phyloP scores from a whole-genome alignment of 2,329 filamentous ascomycete species.

The Fusarium coicis region DNA sequence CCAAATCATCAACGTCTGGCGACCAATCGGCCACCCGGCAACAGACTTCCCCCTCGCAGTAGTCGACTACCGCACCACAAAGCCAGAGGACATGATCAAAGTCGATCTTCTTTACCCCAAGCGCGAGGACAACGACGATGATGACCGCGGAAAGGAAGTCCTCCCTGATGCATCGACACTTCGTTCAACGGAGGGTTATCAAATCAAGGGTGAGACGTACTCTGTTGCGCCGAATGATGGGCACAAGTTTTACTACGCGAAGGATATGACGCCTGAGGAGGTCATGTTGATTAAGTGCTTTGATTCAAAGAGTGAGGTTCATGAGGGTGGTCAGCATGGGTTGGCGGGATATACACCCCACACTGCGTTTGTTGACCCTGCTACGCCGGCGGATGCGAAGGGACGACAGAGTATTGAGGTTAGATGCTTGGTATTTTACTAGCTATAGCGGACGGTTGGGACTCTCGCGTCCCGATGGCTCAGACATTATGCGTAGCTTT shows the following conservation, averaged over 20 bases:
- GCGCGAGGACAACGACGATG: slow-evolving; percentile 31
- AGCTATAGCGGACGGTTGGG: background rate
- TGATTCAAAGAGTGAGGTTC: slow-evolving; percentile 41
- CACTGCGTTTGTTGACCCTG: slow-evolving; percentile 41
- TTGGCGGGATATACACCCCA: slow-evolving; percentile 40
- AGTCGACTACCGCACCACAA: slow-evolving; percentile 39
- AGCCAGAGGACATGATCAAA: slow-evolving; percentile 38
- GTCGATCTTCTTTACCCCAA: slow-evolving; percentile 41
- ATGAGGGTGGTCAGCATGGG: slow-evolving; percentile 30
- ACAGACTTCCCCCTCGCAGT: slow-evolving; percentile 41
- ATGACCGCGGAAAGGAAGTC: slow-evolving; percentile 42
- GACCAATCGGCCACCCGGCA: slow-evolving; percentile 45
- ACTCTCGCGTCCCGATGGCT: background rate
- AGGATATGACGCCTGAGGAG: slow-evolving; percentile 44
- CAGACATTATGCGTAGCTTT: background rate
- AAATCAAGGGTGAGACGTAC: slow-evolving; percentile 40
- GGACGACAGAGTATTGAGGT: slow-evolving; percentile 43
- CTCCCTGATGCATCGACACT: slow-evolving; percentile 23
- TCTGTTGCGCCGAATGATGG: slow-evolving; percentile 30
- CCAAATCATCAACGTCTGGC: slow-evolving; percentile 64
- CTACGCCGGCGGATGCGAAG: slow-evolving; percentile 33
- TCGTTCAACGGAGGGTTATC: slow-evolving; percentile 35
- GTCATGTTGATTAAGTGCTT: slow-evolving; percentile 46
- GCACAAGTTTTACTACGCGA: slow-evolving; percentile 42
- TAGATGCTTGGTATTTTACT: slow-evolving; percentile 42